Conservation (phyloP, 2,329 filamentous ascomycete species). For the Botrytis tulipae region DNA sequence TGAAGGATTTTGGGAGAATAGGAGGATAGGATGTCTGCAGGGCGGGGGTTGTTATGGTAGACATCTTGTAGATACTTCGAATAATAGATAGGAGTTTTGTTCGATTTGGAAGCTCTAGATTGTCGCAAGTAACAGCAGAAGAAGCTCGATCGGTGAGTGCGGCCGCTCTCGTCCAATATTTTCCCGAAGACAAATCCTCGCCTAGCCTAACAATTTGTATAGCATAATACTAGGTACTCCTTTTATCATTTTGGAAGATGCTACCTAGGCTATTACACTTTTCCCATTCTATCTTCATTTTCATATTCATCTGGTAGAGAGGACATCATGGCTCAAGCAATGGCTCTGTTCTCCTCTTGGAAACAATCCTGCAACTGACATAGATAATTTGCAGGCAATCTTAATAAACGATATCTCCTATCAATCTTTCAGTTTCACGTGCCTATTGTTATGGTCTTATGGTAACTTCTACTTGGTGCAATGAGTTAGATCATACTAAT, state of each 20-base stretch:
- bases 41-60: constrained; percentile 73
- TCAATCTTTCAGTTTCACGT: background rate
- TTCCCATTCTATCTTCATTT: background rate
- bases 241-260: background rate
- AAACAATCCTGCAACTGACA: too few relatives aligned
- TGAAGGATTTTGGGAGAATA: constrained; percentile 77
- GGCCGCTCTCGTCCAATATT: background rate
- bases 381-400: background rate
- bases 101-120: constrained; percentile 2
- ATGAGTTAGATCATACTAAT: background rate
- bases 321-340: background rate
- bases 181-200: background rate
- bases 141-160: constrained; percentile 17
- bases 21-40: constrained; percentile 78
- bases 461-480: background rate
- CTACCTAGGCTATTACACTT: background rate
- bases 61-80: constrained; percentile 56
- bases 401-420: background rate
- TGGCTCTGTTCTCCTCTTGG: background rate
- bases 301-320: background rate
- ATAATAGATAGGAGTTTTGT: background rate
- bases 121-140: background rate
- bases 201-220: background rate
- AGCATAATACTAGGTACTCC: background rate
- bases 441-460: background rate